Conservation (phyloP, 2,329 filamentous ascomycete species). For the Diaporthe eres region DNA sequence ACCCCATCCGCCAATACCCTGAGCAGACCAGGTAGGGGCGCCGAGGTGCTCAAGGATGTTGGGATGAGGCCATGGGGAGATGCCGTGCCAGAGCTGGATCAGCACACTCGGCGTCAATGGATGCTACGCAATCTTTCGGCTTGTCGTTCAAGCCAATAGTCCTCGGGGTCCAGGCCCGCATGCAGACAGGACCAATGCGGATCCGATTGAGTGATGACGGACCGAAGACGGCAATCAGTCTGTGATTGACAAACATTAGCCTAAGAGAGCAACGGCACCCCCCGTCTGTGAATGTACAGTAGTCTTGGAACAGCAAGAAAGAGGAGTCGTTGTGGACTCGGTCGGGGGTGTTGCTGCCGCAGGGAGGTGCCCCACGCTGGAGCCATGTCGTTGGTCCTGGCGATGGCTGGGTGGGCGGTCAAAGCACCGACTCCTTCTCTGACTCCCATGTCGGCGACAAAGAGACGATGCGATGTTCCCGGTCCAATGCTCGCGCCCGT, state of each 20-base stretch:
- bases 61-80: constrained; percentile 13
- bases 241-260: constrained; percentile 37
- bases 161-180: constrained; percentile 1
- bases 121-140: constrained; percentile 30
- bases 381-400: background rate
- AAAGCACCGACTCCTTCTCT: background rate
- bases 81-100: constrained; percentile 17
- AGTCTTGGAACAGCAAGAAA: constrained; percentile 16
- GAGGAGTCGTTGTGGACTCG: constrained; percentile 26
- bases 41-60: background rate
- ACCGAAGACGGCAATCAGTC: constrained; percentile 30
- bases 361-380: constrained; percentile 3
- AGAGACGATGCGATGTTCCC: constrained; percentile 5
- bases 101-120: constrained; percentile 23
- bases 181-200: constrained; percentile 34
- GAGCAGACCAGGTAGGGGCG: background rate
- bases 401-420: background rate
- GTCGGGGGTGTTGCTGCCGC: constrained; percentile 1
- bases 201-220: constrained; percentile 24
- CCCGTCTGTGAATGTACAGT: background rate
- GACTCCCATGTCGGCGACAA: background rate
- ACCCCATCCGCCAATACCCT: background rate
- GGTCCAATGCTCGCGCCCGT: background rate
- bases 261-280: constrained; percentile 32
- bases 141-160: constrained; percentile 31